Conservation (phyloP, 2,329 filamentous ascomycete genomes). For the Arthrobotrys entomopaga region DNA sequence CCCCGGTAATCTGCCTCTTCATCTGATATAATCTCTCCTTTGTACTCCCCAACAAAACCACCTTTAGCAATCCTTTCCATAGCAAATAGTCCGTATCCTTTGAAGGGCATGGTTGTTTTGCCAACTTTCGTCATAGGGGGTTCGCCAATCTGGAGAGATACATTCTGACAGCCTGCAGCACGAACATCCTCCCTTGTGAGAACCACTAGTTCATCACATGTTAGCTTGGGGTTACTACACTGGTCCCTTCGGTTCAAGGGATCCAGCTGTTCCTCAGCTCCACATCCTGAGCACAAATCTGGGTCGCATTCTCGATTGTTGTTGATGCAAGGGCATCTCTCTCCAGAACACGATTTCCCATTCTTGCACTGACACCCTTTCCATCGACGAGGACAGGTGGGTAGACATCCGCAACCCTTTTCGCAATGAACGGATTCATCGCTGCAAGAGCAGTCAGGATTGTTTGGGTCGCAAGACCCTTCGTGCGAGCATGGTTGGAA, state of each 20-base stretch:
- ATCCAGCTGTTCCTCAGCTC: conserved; percentile 74
- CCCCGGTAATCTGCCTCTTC: conserved; percentile 76
- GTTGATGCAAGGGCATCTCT: conserved; percentile 75
- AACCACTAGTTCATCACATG: neutral
- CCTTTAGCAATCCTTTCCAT: conserved; percentile 74
- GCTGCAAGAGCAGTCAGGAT: conserved; percentile 72
- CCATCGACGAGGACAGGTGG: conserved; percentile 72
- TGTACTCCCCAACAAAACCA: conserved; percentile 83
- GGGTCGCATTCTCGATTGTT: conserved; percentile 84
- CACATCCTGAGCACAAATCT: conserved; percentile 76
- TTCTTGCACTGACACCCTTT: conserved; percentile 73
- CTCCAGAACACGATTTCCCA: conserved; percentile 70
- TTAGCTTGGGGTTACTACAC: conserved; percentile 4
- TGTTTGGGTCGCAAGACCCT: conserved; percentile 69
- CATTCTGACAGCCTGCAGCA: conserved; percentile 75
- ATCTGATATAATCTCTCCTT: conserved; percentile 78
- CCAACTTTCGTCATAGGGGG: conserved; percentile 75
- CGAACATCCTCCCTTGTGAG: conserved; percentile 67
- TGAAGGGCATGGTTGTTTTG: conserved; percentile 73
- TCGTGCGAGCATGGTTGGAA: conserved; percentile 76
- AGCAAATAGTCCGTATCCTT: conserved; percentile 80
- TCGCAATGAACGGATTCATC: conserved; percentile 74
- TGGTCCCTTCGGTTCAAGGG: conserved; percentile 70
- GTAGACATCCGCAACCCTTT: conserved; percentile 74
- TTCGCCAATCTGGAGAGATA: conserved; percentile 74